Conservation (phyloP, 805 yeast species). For the Wickerhamomyces chaumierensis region DNA sequence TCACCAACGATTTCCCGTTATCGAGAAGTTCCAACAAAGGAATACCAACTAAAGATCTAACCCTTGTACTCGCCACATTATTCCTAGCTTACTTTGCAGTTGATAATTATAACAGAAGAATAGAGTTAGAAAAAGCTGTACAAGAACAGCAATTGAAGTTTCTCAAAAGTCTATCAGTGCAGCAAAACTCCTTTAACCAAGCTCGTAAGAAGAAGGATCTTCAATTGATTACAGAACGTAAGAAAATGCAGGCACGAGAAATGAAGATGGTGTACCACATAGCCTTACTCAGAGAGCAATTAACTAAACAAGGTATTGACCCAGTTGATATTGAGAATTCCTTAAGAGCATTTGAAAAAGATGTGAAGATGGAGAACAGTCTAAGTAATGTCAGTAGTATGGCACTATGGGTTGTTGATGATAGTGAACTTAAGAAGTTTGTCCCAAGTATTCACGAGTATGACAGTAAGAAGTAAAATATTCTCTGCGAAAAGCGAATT, state of each 20-base stretch:
- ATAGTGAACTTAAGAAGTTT: constrained; percentile 31
- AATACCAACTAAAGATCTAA: constrained; percentile 24
- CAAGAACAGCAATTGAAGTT: constrained; percentile 22
- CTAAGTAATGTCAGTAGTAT: constrained; percentile 44
- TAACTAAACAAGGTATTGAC: constrained; percentile 42
- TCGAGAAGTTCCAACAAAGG: background rate
- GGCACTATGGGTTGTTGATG: constrained; percentile 49
- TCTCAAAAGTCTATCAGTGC: constrained; percentile 21
- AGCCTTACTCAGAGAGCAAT: constrained; percentile 52
- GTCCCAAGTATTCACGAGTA: constrained; percentile 56
- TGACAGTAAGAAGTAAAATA: constrained; percentile 26
- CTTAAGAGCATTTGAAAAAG: constrained; percentile 41
- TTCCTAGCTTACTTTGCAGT: constrained; percentile 37
- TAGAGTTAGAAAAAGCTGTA: constrained; percentile 22
- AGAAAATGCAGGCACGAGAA: constrained; percentile 33
- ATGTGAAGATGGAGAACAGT: constrained; percentile 47
- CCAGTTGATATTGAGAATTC: constrained; percentile 48
- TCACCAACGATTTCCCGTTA: no score
- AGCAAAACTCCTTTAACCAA: constrained; percentile 37
- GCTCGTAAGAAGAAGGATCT: constrained; percentile 41
- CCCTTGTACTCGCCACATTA: constrained; percentile 30
- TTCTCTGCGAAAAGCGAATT: no score
- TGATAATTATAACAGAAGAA: constrained; percentile 35
- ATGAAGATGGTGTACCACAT: constrained; percentile 58
- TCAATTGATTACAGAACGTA: constrained; percentile 40